These are phyloP conservation scores for Fusarium robinianum DNA, from an alignment of 2,329 filamentous ascomycete genomes.

Conservation along the genomic window DNA sequence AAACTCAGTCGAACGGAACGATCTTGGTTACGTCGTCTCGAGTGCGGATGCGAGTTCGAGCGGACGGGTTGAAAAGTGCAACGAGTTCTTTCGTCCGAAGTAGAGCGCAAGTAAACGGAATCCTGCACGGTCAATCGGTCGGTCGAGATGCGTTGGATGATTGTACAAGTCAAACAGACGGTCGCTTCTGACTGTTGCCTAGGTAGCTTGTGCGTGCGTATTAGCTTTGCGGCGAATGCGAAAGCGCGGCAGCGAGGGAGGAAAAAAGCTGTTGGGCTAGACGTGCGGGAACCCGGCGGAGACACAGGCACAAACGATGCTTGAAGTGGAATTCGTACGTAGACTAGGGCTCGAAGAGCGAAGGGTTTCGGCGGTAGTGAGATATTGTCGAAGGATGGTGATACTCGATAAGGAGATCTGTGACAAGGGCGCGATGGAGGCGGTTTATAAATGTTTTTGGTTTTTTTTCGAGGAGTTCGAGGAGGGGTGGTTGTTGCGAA, in stretches of 20 bases:
- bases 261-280: slow-evolving; percentile 21
- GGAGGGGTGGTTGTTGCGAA: too few species aligned
- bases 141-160: slow-evolving; percentile 17
- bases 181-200: slow-evolving; percentile 22
- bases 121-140: slow-evolving; percentile 26
- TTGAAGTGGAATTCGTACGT: slow-evolving; percentile 24
- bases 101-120: slow-evolving; percentile 23
- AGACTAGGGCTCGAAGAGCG: slow-evolving; percentile 18
- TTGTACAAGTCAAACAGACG: slow-evolving; percentile 18
- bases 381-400: slow-evolving; percentile 21
- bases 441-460: slow-evolving; percentile 12
- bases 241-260: slow-evolving; percentile 19
- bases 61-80: neutral
- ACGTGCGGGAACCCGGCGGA: slow-evolving; percentile 22
- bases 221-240: slow-evolving; percentile 19
- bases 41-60: slow-evolving; percentile 25
- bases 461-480: slow-evolving; percentile 22
- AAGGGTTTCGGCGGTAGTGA: slow-evolving; percentile 21
- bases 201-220: slow-evolving; percentile 22
- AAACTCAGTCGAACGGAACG: slow-evolving; percentile 8
- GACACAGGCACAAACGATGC: slow-evolving; percentile 34
- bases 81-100: slow-evolving; percentile 24
- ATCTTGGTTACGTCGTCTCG: slow-evolving; percentile 21
- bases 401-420: slow-evolving; percentile 28
- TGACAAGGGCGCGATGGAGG: slow-evolving; percentile 26